phyloP scores from a whole-genome alignment of 352 stramenopile species.

The Elongisporangium prolatum region DNA sequence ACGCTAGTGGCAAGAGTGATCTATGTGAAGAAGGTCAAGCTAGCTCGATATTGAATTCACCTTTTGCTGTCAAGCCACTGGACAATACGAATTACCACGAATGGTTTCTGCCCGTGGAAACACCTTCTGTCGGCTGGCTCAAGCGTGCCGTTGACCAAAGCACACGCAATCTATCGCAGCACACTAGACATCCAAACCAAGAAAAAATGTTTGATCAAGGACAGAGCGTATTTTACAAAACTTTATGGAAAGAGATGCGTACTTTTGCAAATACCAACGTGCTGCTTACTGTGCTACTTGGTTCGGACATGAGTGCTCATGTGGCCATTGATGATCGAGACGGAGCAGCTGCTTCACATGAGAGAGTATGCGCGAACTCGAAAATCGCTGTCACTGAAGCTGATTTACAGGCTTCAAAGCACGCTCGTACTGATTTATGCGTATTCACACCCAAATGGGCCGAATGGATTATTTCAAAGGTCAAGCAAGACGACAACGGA shows the following conservation, averaged over 20 bases:
- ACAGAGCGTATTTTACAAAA: constrained; percentile 31
- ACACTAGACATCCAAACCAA: not conserved
- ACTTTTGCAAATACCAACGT: constrained; percentile 9
- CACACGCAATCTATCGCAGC: not conserved
- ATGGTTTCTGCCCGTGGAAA: constrained; percentile 19
- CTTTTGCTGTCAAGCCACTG: not conserved
- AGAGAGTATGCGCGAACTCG: not conserved
- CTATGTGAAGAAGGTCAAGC: not conserved
- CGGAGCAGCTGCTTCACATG: not conserved
- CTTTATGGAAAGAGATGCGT: constrained; percentile 35
- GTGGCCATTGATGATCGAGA: constrained; percentile 11
- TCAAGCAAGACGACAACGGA: constrained; percentile 14
- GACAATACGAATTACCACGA: constrained; percentile 11
- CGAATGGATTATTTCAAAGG: constrained; percentile 27
- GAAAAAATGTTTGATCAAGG: not conserved
- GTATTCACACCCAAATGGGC: constrained; percentile 32
- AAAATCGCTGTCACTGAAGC: constrained; percentile 12
- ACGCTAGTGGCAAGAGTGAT: not conserved
- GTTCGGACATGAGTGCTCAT: constrained; percentile 23
- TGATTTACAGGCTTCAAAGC: constrained; percentile 17
- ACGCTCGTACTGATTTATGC: constrained; percentile 23
- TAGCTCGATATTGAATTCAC: not conserved
- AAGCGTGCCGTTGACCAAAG: constrained; percentile 5
- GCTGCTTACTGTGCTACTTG: constrained; percentile 30
- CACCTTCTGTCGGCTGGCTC: constrained; percentile 15